Conservation (phyloP, 2,329 filamentous ascomycete species). For the Dactylellina sp. region DNA sequence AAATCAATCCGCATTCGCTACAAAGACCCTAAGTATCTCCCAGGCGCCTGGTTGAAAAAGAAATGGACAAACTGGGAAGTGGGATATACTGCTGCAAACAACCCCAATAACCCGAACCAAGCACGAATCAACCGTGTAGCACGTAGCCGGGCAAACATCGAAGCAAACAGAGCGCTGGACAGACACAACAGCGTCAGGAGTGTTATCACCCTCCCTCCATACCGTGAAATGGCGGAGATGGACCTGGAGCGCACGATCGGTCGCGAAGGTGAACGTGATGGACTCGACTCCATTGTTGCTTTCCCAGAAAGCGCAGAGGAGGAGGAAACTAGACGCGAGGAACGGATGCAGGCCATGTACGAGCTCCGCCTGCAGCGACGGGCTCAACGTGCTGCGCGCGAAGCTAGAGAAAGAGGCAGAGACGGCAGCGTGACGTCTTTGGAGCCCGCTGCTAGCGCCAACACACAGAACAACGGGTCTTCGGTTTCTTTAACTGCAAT, state of each 20-base stretch:
- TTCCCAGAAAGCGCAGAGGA: conserved; percentile 83
- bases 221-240: conserved; percentile 73
- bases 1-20: conserved; percentile 53
- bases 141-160: conserved; percentile 49
- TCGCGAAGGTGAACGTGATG: conserved; percentile 88
- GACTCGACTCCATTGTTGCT: conserved; percentile 90
- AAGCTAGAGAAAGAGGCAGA: conserved; percentile 61
- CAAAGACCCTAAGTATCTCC: conserved; percentile 55
- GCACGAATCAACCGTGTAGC: conserved; percentile 53
- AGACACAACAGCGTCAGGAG: conserved; percentile 88
- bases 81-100: conserved; percentile 40
- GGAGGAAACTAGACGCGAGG: conserved; percentile 80
- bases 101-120: conserved; percentile 19
- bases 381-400: conserved; percentile 74
- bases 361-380: conserved; percentile 85
- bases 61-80: conserved; percentile 56
- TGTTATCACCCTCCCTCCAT: conserved; percentile 92
- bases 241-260: conserved; percentile 85
- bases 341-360: conserved; percentile 92
- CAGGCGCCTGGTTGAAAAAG: conserved; percentile 53
- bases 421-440: conserved; percentile 39
- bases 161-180: conserved; percentile 68
- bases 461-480: conserved; percentile 22
- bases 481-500: conserved; percentile 51
- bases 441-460: conserved; percentile 2